Base-by-base conservation (phyloP, 2,329 filamentous ascomycete species). In the Claviceps africana region DNA sequence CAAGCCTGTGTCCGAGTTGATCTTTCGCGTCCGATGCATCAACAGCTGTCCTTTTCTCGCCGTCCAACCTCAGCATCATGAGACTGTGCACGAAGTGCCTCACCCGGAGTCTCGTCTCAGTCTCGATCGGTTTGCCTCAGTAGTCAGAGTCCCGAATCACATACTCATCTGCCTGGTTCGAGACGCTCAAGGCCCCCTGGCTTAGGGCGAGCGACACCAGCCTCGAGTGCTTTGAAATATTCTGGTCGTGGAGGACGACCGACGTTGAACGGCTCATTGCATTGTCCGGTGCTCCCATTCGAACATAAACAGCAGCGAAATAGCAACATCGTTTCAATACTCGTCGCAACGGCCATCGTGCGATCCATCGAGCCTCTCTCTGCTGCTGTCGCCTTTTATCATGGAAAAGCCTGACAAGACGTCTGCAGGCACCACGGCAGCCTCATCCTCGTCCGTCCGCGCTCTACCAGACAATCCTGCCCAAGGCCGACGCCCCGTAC, bases 391-490 rank as follows among this genome's bases (percentile, higher is more conserved):
- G 51, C 39, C 56, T 57, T 55, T 54, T 60, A 53, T 56, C 55
- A 68, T 68, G 66, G 65, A 68, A 55, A 62, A 64, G 57, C 58
- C 59, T 56, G 66, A 67, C 50, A 60, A 65, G 61, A 59, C 59
- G 54, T 59, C 61, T 55, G 60, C 58, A 48, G 51, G 40, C 50
- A 51, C 30, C 43, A 53, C 58, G 53, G 47, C 55, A 55, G 55
- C 59, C 25, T 62, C 61, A 48, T 55, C 63, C 30, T 54, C 60
- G 49, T 56, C 60, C 50, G 54, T 61, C 35, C 59, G 72, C 57
- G 68, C 63, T 52, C 55, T 73, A 57, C 63, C 67, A 53, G 73
- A 76, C 44, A 68, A 64, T 59, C 67, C 66, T 53, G 63, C 63
- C 51, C 64, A 65, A 48, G 65, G 63, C 55, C 69, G 68, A 56